Percentiles rank a stretch among this genome's conserved stretches.
phyloP scores from a whole-genome alignment of 2,329 filamentous ascomycete species.

The Stemphylium beticola region DNA sequence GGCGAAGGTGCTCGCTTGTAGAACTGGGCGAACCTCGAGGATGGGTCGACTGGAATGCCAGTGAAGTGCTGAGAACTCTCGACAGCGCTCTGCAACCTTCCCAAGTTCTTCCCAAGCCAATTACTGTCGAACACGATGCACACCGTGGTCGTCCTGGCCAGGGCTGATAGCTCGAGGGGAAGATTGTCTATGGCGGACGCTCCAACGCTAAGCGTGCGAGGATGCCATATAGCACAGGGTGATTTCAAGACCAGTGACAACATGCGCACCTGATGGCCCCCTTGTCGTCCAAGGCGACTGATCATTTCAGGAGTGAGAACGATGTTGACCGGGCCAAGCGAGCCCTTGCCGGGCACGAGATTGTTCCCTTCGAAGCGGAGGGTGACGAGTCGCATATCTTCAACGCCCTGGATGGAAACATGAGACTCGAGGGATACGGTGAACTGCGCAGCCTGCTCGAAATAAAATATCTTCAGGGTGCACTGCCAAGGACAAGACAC shows the following conservation, averaged over 20 bases:
- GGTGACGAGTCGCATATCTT: background rate
- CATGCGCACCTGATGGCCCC: background rate
- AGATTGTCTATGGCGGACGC: background rate
- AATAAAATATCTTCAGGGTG: background rate
- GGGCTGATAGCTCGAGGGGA: background rate
- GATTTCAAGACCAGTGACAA: background rate
- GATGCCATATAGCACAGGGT: slow-evolving; percentile 6
- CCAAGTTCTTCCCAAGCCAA: background rate
- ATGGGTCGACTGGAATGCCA: background rate
- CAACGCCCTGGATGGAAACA: background rate
- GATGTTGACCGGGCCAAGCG: background rate
- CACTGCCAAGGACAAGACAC: background rate
- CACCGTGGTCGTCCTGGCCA: background rate
- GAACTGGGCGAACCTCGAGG: background rate
- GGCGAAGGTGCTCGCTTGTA: background rate
- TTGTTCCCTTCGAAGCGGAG: slow-evolving; percentile 3
- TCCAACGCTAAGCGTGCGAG: background rate
- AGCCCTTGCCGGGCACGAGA: background rate
- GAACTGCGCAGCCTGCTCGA: background rate
- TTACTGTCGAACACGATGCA: slow-evolving; percentile 2
- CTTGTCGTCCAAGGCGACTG: background rate
- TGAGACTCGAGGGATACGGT: background rate
- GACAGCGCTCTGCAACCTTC: background rate
- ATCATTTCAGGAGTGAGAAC: background rate
- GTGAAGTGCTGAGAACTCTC: background rate